Base-by-base conservation (phyloP, 306 rosid genomes). In the Vigna unguiculata region DNA sequence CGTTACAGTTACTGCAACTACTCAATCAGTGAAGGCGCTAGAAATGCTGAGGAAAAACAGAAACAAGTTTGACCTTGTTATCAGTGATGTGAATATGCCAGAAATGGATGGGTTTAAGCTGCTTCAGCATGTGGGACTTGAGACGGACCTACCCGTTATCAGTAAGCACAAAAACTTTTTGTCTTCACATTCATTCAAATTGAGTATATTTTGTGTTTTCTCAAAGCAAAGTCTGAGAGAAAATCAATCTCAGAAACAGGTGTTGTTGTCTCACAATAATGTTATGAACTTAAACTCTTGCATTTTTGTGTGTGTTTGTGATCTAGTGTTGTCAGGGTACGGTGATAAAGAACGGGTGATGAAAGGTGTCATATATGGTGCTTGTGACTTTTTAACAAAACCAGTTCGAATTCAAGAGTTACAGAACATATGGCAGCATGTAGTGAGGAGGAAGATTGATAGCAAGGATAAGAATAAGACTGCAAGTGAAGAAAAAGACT, bases 91-190 rank as follows among this genome's bases (percentile, higher is more conserved):
- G 3, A 87, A 87, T 22, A 93, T 93, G 96, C 96, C 97, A 12
- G 96, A 88, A 80, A 91, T 93, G 89, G 96, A 93, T 79, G 98
- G 98, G 41, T 93, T 93, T 69, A 85, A 90, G 91, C 94, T 91
- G 14, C 97, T 93, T 81, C 90, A 90, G 83, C 84, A 58, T 13
- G 86, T 91, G 73, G 97, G 91, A 70, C 96, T 87, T 68, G 98
- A 91, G 71, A 93, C 87, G 97, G 96, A 93, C 88, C 84, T 93
- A 38, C 97, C 98, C 36, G 92, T 93, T 28, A 91, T 93, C 38
- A 93, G 97, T 93, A 87, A 87, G 96, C 77, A 65, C 71, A 59
- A 55, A 51, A 41, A 60, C 60, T 41, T 58, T 61, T 67, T 3
- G 8, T 43, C 38, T 57, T 64, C 4, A 76, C 54, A 38, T 75